A percentile compares a stretch with the other conserved stretches of the same genome.
Evolutionary conservation across 1,284 basidiomycete genomes (phyloP).

Genomic region (Ustilago curta): DNA sequence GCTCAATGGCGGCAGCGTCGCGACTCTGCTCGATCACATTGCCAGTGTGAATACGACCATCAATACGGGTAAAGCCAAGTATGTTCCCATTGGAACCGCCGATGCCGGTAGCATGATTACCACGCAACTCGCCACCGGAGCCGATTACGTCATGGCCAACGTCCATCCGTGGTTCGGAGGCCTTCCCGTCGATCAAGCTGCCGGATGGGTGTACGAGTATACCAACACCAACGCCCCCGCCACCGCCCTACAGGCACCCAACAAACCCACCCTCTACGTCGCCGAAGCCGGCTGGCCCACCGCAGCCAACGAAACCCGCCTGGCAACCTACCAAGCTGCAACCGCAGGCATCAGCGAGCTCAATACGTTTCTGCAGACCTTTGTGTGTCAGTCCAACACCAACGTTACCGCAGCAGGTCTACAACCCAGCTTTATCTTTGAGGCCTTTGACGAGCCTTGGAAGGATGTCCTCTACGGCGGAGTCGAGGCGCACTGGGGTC

Average conservation of each 20-base stretch:
- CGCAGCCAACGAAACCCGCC: conserved; percentile 70
- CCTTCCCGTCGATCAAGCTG: conserved; percentile 77
- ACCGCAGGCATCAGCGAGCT: conserved; percentile 49
- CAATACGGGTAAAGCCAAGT: conserved; percentile 70
- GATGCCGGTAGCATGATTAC: conserved; percentile 86
- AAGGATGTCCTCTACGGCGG: conserved; percentile 82
- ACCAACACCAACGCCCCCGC: conserved; percentile 75
- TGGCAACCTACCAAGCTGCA: conserved; percentile 42
- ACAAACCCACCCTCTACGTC: conserved; percentile 79
- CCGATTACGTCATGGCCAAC: conserved; percentile 80
- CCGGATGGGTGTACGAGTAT: conserved; percentile 77
- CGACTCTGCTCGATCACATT: conserved; percentile 77
- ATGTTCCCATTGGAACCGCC: conserved; percentile 83
- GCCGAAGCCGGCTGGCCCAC: conserved; percentile 96
- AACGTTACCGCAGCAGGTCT: conserved; percentile 78
- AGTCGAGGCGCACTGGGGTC: conserved; percentile 76
- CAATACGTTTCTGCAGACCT: conserved; percentile 79
- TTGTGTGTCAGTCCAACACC: conserved; percentile 85
- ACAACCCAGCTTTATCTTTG: conserved; percentile 67
- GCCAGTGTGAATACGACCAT: conserved; percentile 75
- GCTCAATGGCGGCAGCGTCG: conserved; percentile 40
- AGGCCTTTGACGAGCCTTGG: conserved; percentile 88
- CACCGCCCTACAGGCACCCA: conserved; percentile 71
- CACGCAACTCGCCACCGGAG: conserved; percentile 75
- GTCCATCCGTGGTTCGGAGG: conserved; percentile 82